Base-by-base conservation (phyloP, 129 eudicot species). In the Lactuca saligna region DNA sequence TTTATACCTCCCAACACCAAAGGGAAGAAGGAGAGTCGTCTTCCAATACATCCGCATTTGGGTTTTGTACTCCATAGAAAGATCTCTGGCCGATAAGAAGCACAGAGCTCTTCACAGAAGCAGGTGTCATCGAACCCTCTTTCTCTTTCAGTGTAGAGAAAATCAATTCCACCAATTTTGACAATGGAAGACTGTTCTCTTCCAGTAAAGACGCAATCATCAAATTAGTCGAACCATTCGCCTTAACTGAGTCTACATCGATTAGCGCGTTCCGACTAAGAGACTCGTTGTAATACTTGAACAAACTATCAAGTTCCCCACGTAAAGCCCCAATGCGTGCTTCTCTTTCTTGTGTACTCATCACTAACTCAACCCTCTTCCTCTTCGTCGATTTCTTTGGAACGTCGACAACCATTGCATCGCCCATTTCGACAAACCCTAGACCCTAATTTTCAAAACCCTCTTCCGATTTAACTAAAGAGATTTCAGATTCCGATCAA, bases 1-100 rank as follows among this genome's bases (percentile, higher is more conserved):
- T 39, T 10, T 69, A 62, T 76, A 94, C 99, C 99, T 94, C 99
- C 99, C 99, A 89, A 17, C 96, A 89, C 99, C 99, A 89, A 56
- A 89, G 96, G 51, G 89, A 84, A 44, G 83, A 80, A 64, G 75
- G 78, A 5, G 86, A 39, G 38, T 94, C 99, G 61, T 94, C 99
- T 78, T 94, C 97, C 81, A 89, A 70, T 58, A 94, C 87, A 85
- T 94, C 97, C 29, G 86, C 93, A 79, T 89, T 90, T 0, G 76
- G 71, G 41, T 78, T 68, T 1, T 75, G 74, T 66, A 89, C 84
- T 17, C 99, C 97, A 49, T 89, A 89, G 46, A 54, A 71, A 31
- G 68, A 55, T 53, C 99, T 85, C 79, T 87, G 99, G 3, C 97
- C 99, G 63, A 87, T 65, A 3, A 73, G 33, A 63, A 94, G 73